A percentile compares a stretch with the other conserved stretches of the same genome.
Conservation (phyloP, 2,329 filamentous ascomycete genomes). For the Cladosporium sphaerospermum region DNA sequence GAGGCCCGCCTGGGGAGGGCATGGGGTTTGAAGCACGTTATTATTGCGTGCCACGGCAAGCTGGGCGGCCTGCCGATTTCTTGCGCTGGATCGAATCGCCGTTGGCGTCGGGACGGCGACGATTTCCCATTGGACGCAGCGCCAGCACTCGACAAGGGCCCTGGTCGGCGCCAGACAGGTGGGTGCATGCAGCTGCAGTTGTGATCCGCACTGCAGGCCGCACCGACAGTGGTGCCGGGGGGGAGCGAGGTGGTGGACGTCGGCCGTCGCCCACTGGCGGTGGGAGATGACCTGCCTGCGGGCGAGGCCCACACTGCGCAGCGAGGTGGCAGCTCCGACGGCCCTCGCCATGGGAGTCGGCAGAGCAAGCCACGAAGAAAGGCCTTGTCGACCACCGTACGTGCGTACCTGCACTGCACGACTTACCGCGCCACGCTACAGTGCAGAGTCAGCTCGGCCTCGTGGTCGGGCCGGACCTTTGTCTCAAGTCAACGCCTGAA, state of each 20-base stretch:
- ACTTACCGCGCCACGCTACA: background rate
- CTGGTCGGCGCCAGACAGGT: conserved; percentile 5
- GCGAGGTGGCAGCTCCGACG: too few relatives aligned
- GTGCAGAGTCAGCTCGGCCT: background rate
- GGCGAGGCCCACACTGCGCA: too few relatives aligned
- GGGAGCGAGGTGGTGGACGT: conserved; percentile 4
- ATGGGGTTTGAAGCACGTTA: background rate
- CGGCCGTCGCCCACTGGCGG: background rate
- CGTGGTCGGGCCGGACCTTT: background rate
- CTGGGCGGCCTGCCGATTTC: background rate
- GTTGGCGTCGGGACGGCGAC: background rate
- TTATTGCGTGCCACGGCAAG: background rate
- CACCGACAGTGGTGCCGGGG: background rate
- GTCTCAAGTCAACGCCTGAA: background rate
- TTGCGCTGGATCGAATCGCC: background rate
- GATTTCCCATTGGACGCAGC: background rate
- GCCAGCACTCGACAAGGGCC: conserved; percentile 1
- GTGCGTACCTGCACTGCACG: too few relatives aligned
- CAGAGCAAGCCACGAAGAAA: background rate
- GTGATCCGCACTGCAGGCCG: conserved; percentile 9
- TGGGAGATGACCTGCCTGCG: background rate
- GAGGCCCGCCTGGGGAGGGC: background rate
- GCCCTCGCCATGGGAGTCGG: background rate
- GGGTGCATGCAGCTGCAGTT: conserved; percentile 4
- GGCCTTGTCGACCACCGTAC: too few relatives aligned